Base-by-base conservation (phyloP, 73 alveolate species). In the Stentor coeruleus region DNA sequence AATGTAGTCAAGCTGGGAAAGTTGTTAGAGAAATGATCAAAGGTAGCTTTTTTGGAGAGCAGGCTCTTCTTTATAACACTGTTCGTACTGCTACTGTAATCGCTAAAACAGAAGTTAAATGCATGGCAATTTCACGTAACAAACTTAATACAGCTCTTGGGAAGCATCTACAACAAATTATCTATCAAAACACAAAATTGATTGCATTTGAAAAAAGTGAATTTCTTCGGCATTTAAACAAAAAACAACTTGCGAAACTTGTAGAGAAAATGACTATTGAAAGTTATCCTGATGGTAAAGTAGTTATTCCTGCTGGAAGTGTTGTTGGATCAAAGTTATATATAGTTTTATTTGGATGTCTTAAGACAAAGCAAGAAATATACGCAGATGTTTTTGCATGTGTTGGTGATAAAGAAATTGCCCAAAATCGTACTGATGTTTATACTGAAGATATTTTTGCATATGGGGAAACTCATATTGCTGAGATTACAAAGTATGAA, bases 1-100 rank as follows among this genome's bases (percentile, higher is more conserved):
- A 73, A 31, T 72, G 80, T 0, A 66, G 57, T 41, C 80, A 82
- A 41, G 91, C 84, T 26, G 74, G 76, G 35, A 82, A 86, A 38
- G 74, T 77, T 49, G 40, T 86, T 14, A 82, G 91, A 83, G 58
- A 59, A 28, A 74, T 86, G 74, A 35, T 39, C 38, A 35, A 58
- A 28, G 91, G 91, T 28, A 88, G 82, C 73, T 86, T 86, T 15
- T 86, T 86, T 36, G 93, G 92, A 38, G 94, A 88, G 77, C 74
- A 77, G 72, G 93, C 93, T 3, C 82, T 88, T 39, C 72, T 73
- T 36, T 55, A 57, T 3, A 86, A 81, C 42, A 60, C 88, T 40
- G 42, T 39, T 38, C 85, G 94, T 86, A 85, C 88, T 0, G 94
- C 94, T 14, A 86, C 93, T 15, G 92, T 74, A 3, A 85, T 39